Evolutionary conservation across 495 filamentous ascomycete species (phyloP), one percentile per base, ranked within the genome.

Genomic region (Lasiosphaeria miniovina): DNA sequence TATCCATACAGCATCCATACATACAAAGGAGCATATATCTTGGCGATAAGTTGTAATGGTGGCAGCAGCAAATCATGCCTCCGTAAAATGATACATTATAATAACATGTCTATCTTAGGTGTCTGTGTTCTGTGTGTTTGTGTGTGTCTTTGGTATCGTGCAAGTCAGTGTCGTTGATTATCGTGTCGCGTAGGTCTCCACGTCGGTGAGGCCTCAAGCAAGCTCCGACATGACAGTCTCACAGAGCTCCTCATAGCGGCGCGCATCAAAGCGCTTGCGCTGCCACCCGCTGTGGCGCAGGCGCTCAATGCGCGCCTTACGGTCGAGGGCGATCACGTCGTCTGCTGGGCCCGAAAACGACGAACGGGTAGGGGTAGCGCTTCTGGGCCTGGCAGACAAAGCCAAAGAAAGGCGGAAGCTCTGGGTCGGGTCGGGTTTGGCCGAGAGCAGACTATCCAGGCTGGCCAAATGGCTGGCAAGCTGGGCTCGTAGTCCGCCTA

Each of bases 221-320:
- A 82, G 63, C 62, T 82, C 79, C 4, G 63, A 67, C 57, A 82
- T 58, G 6, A 75, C 79, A 15, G 68, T 66, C 60, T 81, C 79
- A 54, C 78, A 77, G 4, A 84, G 65, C 46, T 67, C 71, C 59
- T 79, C 74, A 60, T 84, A 84, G 54, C 74, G 70, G 52, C 68
- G 65, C 4, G 61, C 64, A 61, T 82, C 76, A 53, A 84, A 84
- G 8, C 80, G 71, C 61, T 77, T 73, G n/a, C 80, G 68, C 52
- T 73, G 71, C 79, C 78, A 82, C 7, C 77, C 77, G 46, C 52
- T 63, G 40, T 69, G 72, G 36, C 76, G 74, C 14, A 82, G 65
- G 8, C 77, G 70, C 68, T 78, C 75, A 58, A 82, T 80, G 43
- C 77, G 66, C 7, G 73, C 71, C 50, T 68, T 66, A 17, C 77